These are phyloP conservation scores for Pyracantha coccinea DNA, from an alignment of 331 rosid genomes.

Conservation along the genomic window DNA sequence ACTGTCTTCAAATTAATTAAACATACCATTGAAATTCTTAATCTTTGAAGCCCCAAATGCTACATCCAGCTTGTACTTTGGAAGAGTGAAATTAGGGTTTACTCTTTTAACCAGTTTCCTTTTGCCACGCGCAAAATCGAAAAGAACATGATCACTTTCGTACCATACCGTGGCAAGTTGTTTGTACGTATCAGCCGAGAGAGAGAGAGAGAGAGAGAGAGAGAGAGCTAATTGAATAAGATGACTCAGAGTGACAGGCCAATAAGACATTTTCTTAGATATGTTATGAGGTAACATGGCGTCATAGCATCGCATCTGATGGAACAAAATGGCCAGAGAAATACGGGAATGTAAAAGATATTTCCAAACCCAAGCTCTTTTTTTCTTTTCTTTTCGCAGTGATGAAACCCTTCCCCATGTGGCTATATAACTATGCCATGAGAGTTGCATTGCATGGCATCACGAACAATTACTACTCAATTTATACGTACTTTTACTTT, in stretches of 20 bases:
- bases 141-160: not conserved
- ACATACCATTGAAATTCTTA: not conserved
- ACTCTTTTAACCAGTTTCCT: not conserved
- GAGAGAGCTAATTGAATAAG: not conserved
- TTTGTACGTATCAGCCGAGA: not conserved
- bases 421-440: not conserved
- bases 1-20: not conserved
- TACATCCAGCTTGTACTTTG: not conserved
- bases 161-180: not conserved
- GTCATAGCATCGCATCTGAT: not conserved
- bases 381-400: not conserved
- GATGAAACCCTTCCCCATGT: not conserved
- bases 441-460: conserved; percentile 1
- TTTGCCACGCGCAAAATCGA: not conserved
- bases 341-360: not conserved
- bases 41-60: not conserved
- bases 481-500: not conserved
- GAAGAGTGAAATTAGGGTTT: not conserved
- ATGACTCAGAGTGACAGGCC: not conserved
- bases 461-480: not conserved
- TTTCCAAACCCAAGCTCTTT: not conserved
- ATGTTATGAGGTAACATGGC: not conserved
- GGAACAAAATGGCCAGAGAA: not conserved
- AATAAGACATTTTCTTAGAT: not conserved
- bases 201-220: not conserved